A percentile compares a stretch with the other conserved stretches of the same genome.
phyloP scores from a whole-genome alignment of 2,329 filamentous ascomycete genomes.

The Cladobotryum protrusum region DNA sequence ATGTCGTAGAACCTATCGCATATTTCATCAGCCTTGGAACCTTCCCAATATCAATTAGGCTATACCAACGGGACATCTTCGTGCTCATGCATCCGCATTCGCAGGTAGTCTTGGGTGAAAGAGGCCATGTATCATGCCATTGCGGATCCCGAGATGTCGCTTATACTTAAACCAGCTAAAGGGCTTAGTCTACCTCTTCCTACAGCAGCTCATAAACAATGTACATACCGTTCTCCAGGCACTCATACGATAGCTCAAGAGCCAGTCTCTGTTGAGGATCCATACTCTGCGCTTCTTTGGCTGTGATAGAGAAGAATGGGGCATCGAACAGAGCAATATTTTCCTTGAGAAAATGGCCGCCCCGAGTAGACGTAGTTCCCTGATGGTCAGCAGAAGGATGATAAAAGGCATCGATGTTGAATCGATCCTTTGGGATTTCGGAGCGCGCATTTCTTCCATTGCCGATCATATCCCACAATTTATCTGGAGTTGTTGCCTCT shows the following conservation, averaged over 20 bases:
- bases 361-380: background rate
- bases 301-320: background rate
- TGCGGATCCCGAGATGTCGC: background rate
- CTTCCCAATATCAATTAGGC: background rate
- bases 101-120: background rate
- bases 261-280: background rate
- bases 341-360: background rate
- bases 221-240: background rate
- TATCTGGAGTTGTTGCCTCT: constrained; percentile 5
- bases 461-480: background rate
- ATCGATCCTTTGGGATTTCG: background rate
- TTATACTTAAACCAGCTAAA: background rate
- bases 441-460: background rate
- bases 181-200: background rate
- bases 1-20: background rate
- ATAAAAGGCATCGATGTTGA: background rate
- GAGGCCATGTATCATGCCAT: background rate
- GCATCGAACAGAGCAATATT: background rate
- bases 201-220: background rate
- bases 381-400: background rate
- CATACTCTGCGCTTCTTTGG: background rate
- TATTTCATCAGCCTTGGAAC: background rate
- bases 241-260: background rate
- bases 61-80: background rate
- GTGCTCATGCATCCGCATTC: background rate